phyloP scores from a whole-genome alignment of 176 grass and related monocot genomes.

The Juncus inflexus region DNA sequence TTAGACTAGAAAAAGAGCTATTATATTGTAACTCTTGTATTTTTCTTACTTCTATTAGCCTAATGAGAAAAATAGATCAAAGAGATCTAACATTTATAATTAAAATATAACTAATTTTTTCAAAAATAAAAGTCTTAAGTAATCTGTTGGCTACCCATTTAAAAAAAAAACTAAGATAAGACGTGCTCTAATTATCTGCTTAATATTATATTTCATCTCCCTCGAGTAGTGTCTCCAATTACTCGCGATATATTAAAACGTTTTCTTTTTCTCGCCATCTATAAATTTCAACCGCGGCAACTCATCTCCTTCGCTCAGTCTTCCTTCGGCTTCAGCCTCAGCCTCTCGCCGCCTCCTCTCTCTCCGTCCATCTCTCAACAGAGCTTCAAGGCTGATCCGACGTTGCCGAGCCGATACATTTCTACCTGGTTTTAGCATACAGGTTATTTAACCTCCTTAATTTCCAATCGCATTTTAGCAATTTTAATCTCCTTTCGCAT shows the following conservation, averaged over 20 bases:
- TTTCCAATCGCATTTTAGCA: not conserved
- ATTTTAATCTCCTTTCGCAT: too few relatives aligned
- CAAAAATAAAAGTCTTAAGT: too few relatives aligned
- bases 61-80: too few relatives aligned
- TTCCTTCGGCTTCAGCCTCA: not conserved
- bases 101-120: too few relatives aligned
- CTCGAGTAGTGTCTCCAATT: not conserved
- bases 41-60: too few relatives aligned
- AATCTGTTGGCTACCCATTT: too few relatives aligned
- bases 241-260: not conserved
- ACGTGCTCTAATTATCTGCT: too few relatives aligned
- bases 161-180: too few relatives aligned
- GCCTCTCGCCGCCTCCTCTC: slow-evolving; percentile 17
- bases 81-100: too few relatives aligned
- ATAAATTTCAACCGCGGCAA: not conserved
- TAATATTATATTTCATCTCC: too few relatives aligned
- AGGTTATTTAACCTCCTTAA: slow-evolving; percentile 1
- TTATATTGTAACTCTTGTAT: too few relatives aligned
- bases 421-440: not conserved
- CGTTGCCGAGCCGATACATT: not conserved
- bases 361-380: not conserved
- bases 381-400: not conserved
- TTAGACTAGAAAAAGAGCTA: too few relatives aligned
- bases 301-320: not conserved
- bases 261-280: slow-evolving; percentile 5